These are phyloP conservation scores for Penicillium hesseltinei DNA, from an alignment of 2,329 filamentous ascomycete genomes.

Conservation along the genomic window DNA sequence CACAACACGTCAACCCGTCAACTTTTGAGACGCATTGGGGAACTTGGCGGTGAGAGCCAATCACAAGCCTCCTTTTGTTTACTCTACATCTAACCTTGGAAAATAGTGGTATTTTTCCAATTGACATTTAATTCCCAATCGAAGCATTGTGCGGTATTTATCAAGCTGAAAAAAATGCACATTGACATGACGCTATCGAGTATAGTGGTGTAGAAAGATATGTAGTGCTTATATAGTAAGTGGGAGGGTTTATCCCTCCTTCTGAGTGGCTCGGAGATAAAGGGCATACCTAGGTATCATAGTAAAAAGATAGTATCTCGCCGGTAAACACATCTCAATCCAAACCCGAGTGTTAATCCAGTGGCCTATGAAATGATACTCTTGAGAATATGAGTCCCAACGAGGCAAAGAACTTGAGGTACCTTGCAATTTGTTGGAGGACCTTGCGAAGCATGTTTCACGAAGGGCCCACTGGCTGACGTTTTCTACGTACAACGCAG, in stretches of 20 bases:
- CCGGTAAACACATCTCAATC: neutral
- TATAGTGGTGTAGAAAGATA: neutral
- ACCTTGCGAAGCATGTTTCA: neutral
- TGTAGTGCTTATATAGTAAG: neutral
- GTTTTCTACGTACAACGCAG: neutral
- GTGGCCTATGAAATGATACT: neutral
- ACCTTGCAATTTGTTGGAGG: neutral
- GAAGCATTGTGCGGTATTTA: neutral
- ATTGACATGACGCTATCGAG: neutral
- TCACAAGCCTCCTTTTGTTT: constrained; percentile 17
- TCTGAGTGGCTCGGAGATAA: neutral
- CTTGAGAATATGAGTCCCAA: neutral
- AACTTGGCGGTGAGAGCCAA: constrained; percentile 28
- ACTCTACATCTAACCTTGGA: too few relatives aligned
- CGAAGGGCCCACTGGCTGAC: neutral
- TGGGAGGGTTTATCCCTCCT: neutral
- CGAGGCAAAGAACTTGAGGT: neutral
- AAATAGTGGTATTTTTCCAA: neutral
- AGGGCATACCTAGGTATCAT: neutral
- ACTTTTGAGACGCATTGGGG: constrained; percentile 16
- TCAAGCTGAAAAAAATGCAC: neutral
- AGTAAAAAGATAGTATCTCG: neutral
- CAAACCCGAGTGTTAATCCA: neutral
- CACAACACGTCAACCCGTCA: constrained; percentile 9
- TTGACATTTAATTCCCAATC: neutral